Conservation (phyloP, 805 yeast genomes). For the Yarrowia porcina region DNA sequence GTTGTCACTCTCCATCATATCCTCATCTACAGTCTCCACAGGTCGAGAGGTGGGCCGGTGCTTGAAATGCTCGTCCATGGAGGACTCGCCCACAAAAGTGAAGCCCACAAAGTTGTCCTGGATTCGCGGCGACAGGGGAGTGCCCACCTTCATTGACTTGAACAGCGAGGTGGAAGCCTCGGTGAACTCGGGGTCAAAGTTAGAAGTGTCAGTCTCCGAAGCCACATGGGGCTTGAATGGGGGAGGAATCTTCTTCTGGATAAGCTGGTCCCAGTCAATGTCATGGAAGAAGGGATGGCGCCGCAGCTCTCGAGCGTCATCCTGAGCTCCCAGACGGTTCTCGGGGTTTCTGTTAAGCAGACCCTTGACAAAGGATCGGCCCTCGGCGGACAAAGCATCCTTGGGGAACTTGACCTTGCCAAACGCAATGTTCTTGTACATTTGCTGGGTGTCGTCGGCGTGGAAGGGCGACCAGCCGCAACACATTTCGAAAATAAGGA, state of each 20-base stretch:
- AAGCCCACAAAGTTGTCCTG: conserved; percentile 97
- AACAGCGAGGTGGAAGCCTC: conserved; percentile 82
- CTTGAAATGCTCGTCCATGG: conserved; percentile 78
- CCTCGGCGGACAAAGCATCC: conserved; percentile 89
- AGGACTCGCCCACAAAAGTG: conserved; percentile 90
- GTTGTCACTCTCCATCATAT: conserved; percentile 25
- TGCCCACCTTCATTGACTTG: conserved; percentile 49
- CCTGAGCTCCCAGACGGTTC: conserved; percentile 86
- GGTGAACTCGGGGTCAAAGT: conserved; percentile 97
- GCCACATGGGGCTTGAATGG: conserved; percentile 93
- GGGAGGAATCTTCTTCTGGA: conserved; percentile 82
- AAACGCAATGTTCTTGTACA: conserved; percentile 98
- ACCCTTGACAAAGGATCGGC: conserved; percentile 93
- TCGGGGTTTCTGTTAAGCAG: conserved; percentile 91
- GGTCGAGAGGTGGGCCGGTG: conserved; percentile 21
- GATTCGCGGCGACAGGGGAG: conserved; percentile 90
- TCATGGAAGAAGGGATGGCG: conserved; percentile 91
- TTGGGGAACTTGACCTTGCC: conserved; percentile 97
- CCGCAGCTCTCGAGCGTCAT: conserved; percentile 88
- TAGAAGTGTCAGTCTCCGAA: conserved; percentile 90
- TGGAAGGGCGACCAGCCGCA: conserved; percentile 99
- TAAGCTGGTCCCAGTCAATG: conserved; percentile 81
- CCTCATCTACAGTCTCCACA: conserved; percentile 20
- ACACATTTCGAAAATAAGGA: conserved; percentile 95
- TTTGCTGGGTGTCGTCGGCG: conserved; percentile 96